Base-by-base conservation (phyloP, 1,284 basidiomycete species). In the Cryptococcus hybrid region DNA sequence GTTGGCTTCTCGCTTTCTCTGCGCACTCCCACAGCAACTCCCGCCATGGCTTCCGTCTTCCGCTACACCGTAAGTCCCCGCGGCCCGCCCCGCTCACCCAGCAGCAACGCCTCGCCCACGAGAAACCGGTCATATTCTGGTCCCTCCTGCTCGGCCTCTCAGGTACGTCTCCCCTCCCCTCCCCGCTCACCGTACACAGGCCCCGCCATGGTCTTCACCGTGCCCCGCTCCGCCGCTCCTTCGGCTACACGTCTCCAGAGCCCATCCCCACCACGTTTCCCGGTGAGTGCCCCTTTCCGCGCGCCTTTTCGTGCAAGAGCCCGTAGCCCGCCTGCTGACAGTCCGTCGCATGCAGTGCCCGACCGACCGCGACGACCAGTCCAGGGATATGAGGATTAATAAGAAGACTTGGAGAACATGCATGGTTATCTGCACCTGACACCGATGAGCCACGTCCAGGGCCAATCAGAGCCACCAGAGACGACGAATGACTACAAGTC, bases 111-210 rank as follows among this genome's bases (percentile, higher is more conserved):
- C 85, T 88, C 70, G 91, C 92, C 40, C 94, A 97, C 80, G 92
- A 96, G 80, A 86, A 86, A 68, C 92, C 93, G 40, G 89, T 91
- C 70, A 85, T 96, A 76, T 94, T 95, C 82, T 96, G 87, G 81
- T 90, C 92, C 6, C 82, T 88, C 73, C 77, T 52, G 51, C 62
- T 66, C 54, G 71, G 72, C 57, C 72, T 69, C 66, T 51, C 66
- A 35, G 70, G 71, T 73, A 62, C 38, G 69, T 68, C 39, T 15
- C 12, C 12, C 24, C 2, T 44, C 43, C 7, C 12, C 2, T 6
- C 7, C 9, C 5, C 12, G 0, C 24, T 7, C 7, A n/a, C 13
- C 8, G 12, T 13, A 44, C 12, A 7, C 84, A 76, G 92, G 92
- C 2, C 93, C 93, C 12, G 76, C 88, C 34, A 80, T 90, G 73